Conservation (phyloP, 2,329 filamentous ascomycete genomes). For the Monosporascus sp. region DNA sequence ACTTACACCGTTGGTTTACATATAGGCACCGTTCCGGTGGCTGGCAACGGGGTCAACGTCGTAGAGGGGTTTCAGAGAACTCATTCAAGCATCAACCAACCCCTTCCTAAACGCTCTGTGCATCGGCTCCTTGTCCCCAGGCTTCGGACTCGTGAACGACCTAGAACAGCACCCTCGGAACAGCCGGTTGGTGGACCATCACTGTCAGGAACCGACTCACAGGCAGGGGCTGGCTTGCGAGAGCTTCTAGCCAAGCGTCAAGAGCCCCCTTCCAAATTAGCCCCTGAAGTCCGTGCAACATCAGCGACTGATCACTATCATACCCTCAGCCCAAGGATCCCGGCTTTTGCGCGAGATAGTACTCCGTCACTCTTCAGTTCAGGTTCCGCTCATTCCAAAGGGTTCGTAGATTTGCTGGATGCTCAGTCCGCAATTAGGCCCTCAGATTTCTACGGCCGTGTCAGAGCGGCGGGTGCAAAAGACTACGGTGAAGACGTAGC, state of each 20-base stretch:
- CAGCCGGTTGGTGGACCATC: constrained; percentile 3
- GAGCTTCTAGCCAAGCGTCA: constrained; percentile 17
- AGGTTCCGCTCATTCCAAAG: constrained; percentile 15
- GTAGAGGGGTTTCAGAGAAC: constrained; percentile 31
- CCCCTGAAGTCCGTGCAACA: constrained; percentile 14
- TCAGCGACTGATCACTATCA: constrained; percentile 4
- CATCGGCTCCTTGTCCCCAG: constrained; percentile 25
- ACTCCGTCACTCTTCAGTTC: constrained; percentile 29
- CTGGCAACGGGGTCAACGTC: constrained; percentile 35
- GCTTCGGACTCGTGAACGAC: constrained; percentile 27
- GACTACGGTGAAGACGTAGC: constrained; percentile 63
- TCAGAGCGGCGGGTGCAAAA: constrained; percentile 45
- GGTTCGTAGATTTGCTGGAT: constrained; percentile 51
- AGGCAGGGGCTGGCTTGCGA: constrained; percentile 4
- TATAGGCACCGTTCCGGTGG: constrained; percentile 34
- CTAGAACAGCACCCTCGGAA: constrained; percentile 29
- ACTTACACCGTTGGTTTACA: constrained; percentile 5
- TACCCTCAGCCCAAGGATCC: constrained; percentile 16
- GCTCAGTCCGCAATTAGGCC: constrained; percentile 49
- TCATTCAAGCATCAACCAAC: constrained; percentile 22
- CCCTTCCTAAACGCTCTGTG: constrained; percentile 20
- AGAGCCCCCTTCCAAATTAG: constrained; percentile 19
- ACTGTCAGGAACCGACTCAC: constrained; percentile 12
- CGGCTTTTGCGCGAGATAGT: constrained; percentile 21
- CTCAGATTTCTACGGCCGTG: constrained; percentile 41